Evolutionary conservation across 2,329 filamentous ascomycete species (phyloP), one percentile per base, ranked within the genome.

Genomic region (Ascosphaera acerosa): DNA sequence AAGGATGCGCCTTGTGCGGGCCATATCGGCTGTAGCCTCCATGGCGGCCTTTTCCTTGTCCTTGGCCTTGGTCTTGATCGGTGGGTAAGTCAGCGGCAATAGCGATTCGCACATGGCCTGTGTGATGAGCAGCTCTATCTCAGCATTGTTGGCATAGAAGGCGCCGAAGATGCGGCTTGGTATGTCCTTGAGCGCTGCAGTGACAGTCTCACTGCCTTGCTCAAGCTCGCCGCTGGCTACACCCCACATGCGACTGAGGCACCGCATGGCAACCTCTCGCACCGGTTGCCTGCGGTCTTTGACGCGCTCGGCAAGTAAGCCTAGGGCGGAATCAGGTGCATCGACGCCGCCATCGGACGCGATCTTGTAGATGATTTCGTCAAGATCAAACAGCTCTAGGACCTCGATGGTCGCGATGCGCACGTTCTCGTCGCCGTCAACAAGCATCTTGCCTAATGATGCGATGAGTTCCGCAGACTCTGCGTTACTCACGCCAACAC

Each of bases 241-340:
- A n/a, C 78, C 82, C 87, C 87, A 97, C 17, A 94, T 70, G 37
- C 72, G 77, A 7, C 69, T 77, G 1, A 94, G 58, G 6, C 89
- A 61, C 31, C 70, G 73, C 66, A 91, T 90, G 15, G 80, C 82
- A 42, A 84, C 78, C 23, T 76, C 70, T 34, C 84, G 76, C 7
- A 97, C 77, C 26, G 66, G 59, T 10, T 72, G 66, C 47, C 75
- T 84, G 37, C 74, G 73, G 53, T 97, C 89, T 41, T 82, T 80
- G 40, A 78, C 80, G 38, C 87, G 69, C 45, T 92, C 81, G 17
- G 78, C 77, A 16, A 97, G 63, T 38, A 74, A 80, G 33, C 64
- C 69, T 10, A 97, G 62, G 16, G 92, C 64, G 0, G 82, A 87
- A 14, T 72, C 76, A 20, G 73, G 58, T 39, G 78, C 75, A 12